Base-by-base conservation (phyloP, 2,329 filamentous ascomycete genomes). In the Parascedosporium putredinis region DNA sequence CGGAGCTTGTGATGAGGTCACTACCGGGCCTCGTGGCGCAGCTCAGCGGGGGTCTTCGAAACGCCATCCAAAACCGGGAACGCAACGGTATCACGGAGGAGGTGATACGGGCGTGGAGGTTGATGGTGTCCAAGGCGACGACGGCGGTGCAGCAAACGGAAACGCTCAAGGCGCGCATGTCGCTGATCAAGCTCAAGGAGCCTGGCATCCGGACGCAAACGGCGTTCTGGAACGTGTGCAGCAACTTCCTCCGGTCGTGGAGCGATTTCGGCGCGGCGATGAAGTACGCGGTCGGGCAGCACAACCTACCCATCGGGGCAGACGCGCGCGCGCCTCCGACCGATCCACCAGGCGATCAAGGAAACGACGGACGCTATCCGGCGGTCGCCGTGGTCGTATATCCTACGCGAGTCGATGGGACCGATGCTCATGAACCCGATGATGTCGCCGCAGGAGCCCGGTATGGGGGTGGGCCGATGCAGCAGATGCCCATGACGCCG, bases 131-230 rank as follows among this genome's bases (percentile, higher is more conserved):
- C 44, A 85, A 84, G 59, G 90, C 85, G 60, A 78, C 76, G 40
- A 71, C 78, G 10, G 81, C 86, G 16, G 76, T 90, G 38, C 78
- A 86, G 51, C 82, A 86, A 56, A 86, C 86, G 2, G 82, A 89
- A 58, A 73, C 78, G 9, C 72, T 96, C 24, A 84, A 86, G 59
- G 72, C 73, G 34, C 78, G 84, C n/a, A 68, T 96, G 9, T 87
- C 83, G 3, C 75, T 77, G 44, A 87, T 95, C 70, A 89, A 89
- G 62, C 72, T 95, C 9, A 93, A 91, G 62, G 89, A 95, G 58
- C 86, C 87, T 6, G 83, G 81, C 9, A 77, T 87, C 47, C 76
- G 88, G 49, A 81, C 74, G 2, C 79, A 83, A 58, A 62, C 70
- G 2, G 66, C 68, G 14, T 84, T 83, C 62, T 83, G 81, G 78